Conservation (phyloP, 1,139 yeast species). For the Yamadazyma jaroonii region DNA sequence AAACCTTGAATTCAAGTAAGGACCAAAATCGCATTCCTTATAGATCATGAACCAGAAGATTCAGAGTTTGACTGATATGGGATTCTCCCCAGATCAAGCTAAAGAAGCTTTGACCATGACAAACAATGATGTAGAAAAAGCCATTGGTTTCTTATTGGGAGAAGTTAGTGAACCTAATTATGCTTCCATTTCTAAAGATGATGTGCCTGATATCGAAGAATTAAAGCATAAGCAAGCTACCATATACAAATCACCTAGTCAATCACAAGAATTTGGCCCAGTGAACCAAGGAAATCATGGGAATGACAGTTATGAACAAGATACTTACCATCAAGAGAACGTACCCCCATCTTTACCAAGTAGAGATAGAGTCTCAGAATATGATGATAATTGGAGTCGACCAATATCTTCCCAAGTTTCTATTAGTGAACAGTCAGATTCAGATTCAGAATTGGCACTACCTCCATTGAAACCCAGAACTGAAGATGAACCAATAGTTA, state of each 20-base stretch:
- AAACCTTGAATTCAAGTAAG: too few species aligned
- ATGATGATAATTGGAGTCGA: background rate
- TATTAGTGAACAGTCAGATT: background rate
- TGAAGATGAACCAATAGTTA: conserved; percentile 6
- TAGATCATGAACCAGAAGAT: conserved; percentile 10
- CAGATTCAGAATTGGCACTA: conserved; percentile 2
- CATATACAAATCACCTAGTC: background rate
- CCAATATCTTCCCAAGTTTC: background rate
- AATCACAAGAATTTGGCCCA: background rate
- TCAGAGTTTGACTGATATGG: conserved; percentile 53
- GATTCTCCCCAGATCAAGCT: conserved; percentile 49
- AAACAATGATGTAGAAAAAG: conserved; percentile 50
- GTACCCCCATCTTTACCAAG: too few species aligned
- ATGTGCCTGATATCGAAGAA: conserved; percentile 15
- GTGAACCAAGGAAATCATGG: too few species aligned
- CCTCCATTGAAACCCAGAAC: conserved; percentile 4
- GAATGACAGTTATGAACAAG: too few species aligned
- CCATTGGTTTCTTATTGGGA: conserved; percentile 52
- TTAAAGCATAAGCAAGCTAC: conserved; percentile 1
- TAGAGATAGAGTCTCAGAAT: conserved; percentile 1
- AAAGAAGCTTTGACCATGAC: conserved; percentile 37
- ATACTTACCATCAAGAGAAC: too few species aligned
- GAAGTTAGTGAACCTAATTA: conserved; percentile 16
- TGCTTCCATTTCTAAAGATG: conserved; percentile 11
- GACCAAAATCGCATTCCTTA: conserved; percentile 1